A percentile compares a stretch with the other conserved stretches of the same genome.
phyloP scores from a whole-genome alignment of 2,329 filamentous ascomycete species.

The Lasiodiplodia sp. region DNA sequence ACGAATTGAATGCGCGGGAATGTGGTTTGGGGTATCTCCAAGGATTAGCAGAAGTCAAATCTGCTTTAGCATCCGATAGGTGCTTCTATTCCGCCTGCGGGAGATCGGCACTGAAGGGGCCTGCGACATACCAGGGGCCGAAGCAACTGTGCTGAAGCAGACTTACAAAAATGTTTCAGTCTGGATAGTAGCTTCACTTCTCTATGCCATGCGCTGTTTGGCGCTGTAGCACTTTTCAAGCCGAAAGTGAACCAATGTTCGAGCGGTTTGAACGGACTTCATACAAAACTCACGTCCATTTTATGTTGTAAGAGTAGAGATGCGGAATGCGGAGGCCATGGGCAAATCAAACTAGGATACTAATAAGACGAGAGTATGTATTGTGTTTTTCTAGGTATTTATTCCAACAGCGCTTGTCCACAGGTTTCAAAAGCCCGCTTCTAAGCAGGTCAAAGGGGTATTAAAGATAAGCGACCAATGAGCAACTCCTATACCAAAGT shows the following conservation, averaged over 20 bases:
- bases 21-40: neutral
- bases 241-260: neutral
- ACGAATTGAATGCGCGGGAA: neutral
- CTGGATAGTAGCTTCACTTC: neutral
- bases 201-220: neutral
- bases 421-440: neutral
- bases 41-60: neutral
- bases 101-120: neutral
- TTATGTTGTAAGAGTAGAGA: neutral
- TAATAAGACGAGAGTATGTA: slow-evolving; percentile 1
- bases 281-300: neutral
- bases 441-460: slow-evolving; percentile 4
- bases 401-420: neutral
- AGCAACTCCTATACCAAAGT: slow-evolving; percentile 3
- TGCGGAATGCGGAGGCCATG: neutral
- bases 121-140: neutral
- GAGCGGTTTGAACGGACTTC: neutral
- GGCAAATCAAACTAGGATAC: neutral
- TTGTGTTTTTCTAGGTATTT: neutral
- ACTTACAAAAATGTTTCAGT: neutral
- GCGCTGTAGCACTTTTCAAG: neutral
- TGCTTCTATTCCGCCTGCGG: neutral
- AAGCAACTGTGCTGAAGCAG: neutral
- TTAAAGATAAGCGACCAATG: slow-evolving; percentile 7
- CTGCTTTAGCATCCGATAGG: neutral